Evolutionary conservation across 192 early-diverging fungal species (phyloP), one percentile per base, ranked within the genome.

Genomic region (Dissophora ornata): DNA sequence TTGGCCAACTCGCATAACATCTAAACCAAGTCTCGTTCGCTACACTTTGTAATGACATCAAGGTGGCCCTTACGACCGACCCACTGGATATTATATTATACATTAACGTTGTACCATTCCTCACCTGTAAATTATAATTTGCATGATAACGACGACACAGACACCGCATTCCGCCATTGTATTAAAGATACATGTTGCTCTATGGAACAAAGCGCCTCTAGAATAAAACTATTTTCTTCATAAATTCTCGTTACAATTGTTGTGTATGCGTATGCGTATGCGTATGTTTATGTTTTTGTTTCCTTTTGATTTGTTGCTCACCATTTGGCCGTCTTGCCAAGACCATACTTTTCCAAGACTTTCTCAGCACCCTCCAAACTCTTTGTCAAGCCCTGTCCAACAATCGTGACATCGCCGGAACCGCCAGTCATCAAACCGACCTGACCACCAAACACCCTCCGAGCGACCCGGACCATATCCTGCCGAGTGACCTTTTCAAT

Each of bases 391-490:
- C 90, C 90, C 68, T 93, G 87, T 22, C 83, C 84, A 5, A 94
- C 83, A 64, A 92, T 67, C 0, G 93, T 91, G 8, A 88, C 83
- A 22, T 88, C 81, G 22, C 88, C 89, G 28, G 81, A 81, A 12
- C 88, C 89, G 42, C 86, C 87, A 45, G 87, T 81, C 18, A 82
- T 53, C 26, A 79, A 60, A 21, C 83, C 71, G 22, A 87, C 80
- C 48, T 84, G 86, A 59, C 91, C 88, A 45, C 91, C 80, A 56
- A 95, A 79, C 7, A 93, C 82, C 8, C 90, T 59, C 19, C 81
- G 67, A 2, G 94, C 97, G 8, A 94, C 94, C n/a, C 90, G 80
- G 36, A 85, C 79, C 50, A 98, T 81, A 71, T 96, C 93, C 34
- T 89, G 89, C 24, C 82, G 58, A 30, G 87, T 89, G 16, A 98